These are phyloP conservation scores for Gossypium rotundifolium DNA, from an alignment of 345 rosid genomes.

Conservation along the genomic window DNA sequence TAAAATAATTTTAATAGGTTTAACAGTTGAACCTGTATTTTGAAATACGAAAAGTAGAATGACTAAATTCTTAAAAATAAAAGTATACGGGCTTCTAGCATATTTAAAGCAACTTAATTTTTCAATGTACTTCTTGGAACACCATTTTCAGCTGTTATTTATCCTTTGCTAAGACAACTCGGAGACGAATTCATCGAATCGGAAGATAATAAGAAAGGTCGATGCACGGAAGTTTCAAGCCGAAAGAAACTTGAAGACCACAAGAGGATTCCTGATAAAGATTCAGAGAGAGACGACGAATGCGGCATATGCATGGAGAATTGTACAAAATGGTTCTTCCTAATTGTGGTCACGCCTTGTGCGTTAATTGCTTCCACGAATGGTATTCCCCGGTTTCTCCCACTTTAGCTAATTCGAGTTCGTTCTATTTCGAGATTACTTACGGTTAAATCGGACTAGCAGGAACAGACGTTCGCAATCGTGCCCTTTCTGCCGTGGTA, in stretches of 20 bases:
- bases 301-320: slow-evolving; percentile 77
- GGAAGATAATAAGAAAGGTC: slow-evolving; percentile 19
- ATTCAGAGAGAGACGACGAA: slow-evolving; percentile 47
- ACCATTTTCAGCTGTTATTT: slow-evolving; percentile 29
- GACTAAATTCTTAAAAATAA: too few species aligned
- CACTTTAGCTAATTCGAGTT: not conserved
- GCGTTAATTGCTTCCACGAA: slow-evolving; percentile 56
- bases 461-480: slow-evolving; percentile 62
- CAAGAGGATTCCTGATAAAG: slow-evolving; percentile 23
- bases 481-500: slow-evolving; percentile 57
- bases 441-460: slow-evolving; percentile 13
- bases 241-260: slow-evolving; percentile 26
- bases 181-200: slow-evolving; percentile 32
- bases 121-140: not conserved
- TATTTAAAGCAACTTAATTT: not conserved
- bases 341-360: slow-evolving; percentile 56
- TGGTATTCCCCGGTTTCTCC: slow-evolving; percentile 33
- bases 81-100: too few species aligned
- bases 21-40: too few species aligned
- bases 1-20: too few species aligned
- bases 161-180: slow-evolving; percentile 36
- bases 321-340: slow-evolving; percentile 48
- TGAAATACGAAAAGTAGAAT: too few species aligned
- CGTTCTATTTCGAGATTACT: not conserved
- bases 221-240: slow-evolving; percentile 16